A percentile compares a stretch with the other conserved stretches of the same genome.
phyloP scores from a whole-genome alignment of 495 filamentous ascomycete species.

The Peziza echinospora region DNA sequence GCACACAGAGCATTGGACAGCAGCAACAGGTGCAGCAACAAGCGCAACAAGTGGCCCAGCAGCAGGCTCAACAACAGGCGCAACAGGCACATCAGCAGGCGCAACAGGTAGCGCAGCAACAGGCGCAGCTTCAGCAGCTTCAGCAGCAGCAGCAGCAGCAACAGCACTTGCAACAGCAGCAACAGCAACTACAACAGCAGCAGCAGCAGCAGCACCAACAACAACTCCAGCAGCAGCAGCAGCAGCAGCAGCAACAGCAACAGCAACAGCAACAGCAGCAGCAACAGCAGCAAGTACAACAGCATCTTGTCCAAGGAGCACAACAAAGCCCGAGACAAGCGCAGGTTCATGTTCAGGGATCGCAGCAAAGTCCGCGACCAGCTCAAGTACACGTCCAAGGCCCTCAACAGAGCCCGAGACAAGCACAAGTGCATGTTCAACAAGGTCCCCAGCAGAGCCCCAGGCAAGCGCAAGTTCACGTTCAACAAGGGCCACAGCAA shows the following conservation, averaged over 20 bases:
- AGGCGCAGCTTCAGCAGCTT: neutral
- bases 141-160: conserved; percentile 1
- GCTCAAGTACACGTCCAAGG: no score
- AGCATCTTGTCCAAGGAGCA: neutral
- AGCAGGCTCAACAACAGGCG: neutral
- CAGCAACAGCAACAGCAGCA: neutral
- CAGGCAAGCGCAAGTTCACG: neutral
- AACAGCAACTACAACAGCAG: neutral
- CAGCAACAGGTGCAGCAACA: conserved; percentile 1
- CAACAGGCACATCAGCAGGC: conserved; percentile 1
- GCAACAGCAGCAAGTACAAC: neutral
- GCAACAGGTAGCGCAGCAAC: neutral
- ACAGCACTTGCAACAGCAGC: no score
- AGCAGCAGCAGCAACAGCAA: neutral
- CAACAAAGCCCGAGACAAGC: neutral
- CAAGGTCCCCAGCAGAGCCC: neutral
- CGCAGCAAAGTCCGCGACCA: no score
- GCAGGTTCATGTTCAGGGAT: neutral
- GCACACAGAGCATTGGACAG: neutral
- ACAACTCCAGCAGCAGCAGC: no score
- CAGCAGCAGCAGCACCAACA: neutral
- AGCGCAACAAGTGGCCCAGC: neutral
- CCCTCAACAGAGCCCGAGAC: neutral
- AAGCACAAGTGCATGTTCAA: neutral
- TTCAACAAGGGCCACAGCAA: no score